Base-by-base conservation (phyloP, 768 basidiomycete genomes). In the Trametes cingulata region DNA sequence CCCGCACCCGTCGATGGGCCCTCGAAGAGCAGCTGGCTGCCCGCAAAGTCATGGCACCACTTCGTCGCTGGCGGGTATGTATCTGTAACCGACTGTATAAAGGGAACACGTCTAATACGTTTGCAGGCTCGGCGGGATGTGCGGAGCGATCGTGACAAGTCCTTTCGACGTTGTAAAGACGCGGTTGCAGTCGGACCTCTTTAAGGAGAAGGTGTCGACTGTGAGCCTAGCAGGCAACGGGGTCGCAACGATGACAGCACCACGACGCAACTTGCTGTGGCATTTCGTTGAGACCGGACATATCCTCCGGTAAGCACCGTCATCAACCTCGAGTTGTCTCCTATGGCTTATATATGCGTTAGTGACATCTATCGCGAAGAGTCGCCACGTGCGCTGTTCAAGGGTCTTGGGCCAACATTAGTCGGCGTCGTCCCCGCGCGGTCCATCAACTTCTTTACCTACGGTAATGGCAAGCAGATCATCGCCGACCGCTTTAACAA, bases 81-180 rank as follows among this genome's bases (percentile, higher is more conserved):
- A 12, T n/a, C 19, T 20, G 36, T 14, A 36, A 33, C 25, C n/a
- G 27, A 24, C 9, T 1, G 10, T 13, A 10, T 36, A 19, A 36
- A 14, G 52, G 13, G 1, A 51, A 40, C 19, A 54, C 33, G 39
- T 33, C 39, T 48, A n/a, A 53, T n/a, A 37, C 50, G 52, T 43
- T 12, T 52, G 17, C 56, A 98, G 96, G 20, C 77, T 98, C 17
- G 97, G 96, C 24, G 97, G 95, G 40, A 96, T 98, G 95, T 93
- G 93, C 69, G 97, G 96, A 35, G 95, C 95, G 17, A 90, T 97
- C 60, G 88, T 98, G 3, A 99, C 97, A 0, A 94, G 93, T 43
- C 96, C 97, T 0, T 96, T 99, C 68, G 97, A 99, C 74, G 94
- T 99, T 33, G 95, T 98, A 63, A 98, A 98, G 77, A 99, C 97